Evolutionary conservation across 768 basidiomycete genomes (phyloP), one percentile per base, ranked within the genome.

Genomic region (Scleroderma citrinum): DNA sequence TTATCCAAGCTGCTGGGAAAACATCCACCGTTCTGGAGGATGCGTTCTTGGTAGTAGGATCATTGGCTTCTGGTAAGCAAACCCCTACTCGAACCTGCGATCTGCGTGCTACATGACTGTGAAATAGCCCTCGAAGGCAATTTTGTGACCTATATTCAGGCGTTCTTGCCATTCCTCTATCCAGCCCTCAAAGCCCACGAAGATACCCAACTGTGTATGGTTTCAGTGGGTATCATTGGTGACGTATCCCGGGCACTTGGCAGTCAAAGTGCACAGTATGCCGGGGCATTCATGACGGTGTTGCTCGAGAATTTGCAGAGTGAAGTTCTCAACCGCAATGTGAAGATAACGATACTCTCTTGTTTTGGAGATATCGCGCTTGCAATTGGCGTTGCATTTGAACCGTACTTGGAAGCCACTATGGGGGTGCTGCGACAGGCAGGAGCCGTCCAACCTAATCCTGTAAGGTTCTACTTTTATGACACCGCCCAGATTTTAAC

Each of bases 321-420:
- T 56, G 85, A 93, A 0, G 82, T 92, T 20, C 75, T 99, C 49
- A 89, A 92, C 61, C 80, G 95, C 41, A 88, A 87, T 55, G 96
- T 97, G 65, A 99, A 99, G 76, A 94, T 97, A 35, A 84, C 88
- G n/a, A 90, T 98, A 59, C 69, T 98, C 51, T 85, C 89, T 12
- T 92, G 91, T 69, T 97, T 99, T 59, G 96, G 95, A 19, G 96
- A 99, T 62, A 87, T 99, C 56, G 95, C 94, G 8, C 76, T 98
- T 10, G 93, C 96, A 1, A 85, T 97, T 53, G 91, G 91, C 2
- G 72, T 81, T 12, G 71, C 74, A 7, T 99, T 97, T 67, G 86
- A 87, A 59, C 92, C 92, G 0, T 99, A 87, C 66, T 73, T 96
- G 43, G 82, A 84, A 50, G 90, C 90, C 5, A 90, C 92, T 7